Percentiles rank a stretch among this genome's conserved stretches.
phyloP scores from a whole-genome alignment of 2,329 filamentous ascomycete genomes.

The Fusarium sororula region DNA sequence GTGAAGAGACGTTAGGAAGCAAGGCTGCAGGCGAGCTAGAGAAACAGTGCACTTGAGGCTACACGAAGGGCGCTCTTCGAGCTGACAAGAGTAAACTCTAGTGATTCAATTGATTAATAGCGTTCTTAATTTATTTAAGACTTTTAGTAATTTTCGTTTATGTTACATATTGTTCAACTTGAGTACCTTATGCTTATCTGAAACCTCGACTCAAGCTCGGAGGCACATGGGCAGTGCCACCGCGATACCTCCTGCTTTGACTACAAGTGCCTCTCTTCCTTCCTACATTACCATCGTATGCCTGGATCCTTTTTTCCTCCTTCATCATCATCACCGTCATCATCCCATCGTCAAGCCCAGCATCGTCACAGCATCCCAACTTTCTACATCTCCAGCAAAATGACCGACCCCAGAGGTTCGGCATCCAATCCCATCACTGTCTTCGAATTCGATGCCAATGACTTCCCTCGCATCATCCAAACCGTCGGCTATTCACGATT shows the following conservation, averaged over 20 bases:
- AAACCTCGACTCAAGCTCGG: neutral
- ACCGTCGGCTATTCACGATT: neutral
- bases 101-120: no score
- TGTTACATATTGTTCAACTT: neutral
- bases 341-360: neutral
- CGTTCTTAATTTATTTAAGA: neutral
- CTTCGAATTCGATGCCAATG: no score
- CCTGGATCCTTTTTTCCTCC: rapidly evolving
- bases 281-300: rapidly evolving
- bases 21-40: neutral
- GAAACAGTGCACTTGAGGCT: neutral
- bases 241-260: neutral
- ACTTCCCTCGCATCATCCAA: no score
- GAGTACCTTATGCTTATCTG: neutral
- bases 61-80: neutral
- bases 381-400: no score
- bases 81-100: neutral
- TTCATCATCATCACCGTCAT: neutral
- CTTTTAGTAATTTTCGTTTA: neutral
- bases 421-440: no score
- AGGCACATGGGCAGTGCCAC: neutral
- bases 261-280: neutral
- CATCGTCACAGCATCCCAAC: neutral
- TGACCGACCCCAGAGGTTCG: no score
- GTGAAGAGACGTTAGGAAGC: neutral